A percentile compares a stretch with the other conserved stretches of the same genome.
Conservation (phyloP, 371 early-diverging fungal species). For the Mucor indicus region DNA sequence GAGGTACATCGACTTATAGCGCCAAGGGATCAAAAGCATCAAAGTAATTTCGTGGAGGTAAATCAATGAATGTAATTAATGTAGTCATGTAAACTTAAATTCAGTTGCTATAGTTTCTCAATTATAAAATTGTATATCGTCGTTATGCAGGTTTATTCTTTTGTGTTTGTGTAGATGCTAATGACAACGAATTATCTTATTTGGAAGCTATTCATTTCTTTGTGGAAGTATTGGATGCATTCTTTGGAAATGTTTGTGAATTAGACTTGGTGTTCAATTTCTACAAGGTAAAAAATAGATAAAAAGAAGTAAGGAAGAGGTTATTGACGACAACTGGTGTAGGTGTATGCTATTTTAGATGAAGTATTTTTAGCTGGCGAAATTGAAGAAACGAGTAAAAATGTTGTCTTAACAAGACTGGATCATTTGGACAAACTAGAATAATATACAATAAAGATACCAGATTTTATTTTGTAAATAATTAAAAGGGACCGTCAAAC, state of each 20-base stretch:
- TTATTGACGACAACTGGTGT: too few species aligned
- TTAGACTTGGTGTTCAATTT: constrained; percentile 97
- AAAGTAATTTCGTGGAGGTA: constrained; percentile 96
- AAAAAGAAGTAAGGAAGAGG: too few species aligned
- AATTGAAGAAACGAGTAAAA: constrained; percentile 95
- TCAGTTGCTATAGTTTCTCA: constrained; percentile 62
- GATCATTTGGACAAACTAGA: constrained; percentile 79
- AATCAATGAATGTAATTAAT: too few species aligned
- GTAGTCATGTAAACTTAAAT: too few species aligned
- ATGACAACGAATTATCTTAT: constrained; percentile 93
- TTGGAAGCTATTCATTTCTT: constrained; percentile 97
- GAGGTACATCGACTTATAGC: constrained; percentile 95
- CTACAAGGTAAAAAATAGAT: constrained; percentile 86
- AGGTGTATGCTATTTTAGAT: constrained; percentile 96
- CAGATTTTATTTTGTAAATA: too few species aligned
- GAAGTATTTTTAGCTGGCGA: constrained; percentile 98
- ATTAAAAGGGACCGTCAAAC: too few species aligned
- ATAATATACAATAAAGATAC: too few species aligned
- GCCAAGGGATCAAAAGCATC: constrained; percentile 93
- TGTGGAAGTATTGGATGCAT: constrained; percentile 96
- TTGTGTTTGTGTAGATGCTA: constrained; percentile 95
- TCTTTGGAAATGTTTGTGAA: constrained; percentile 98
- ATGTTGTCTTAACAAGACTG: constrained; percentile 67
- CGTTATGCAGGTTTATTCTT: constrained; percentile 97
- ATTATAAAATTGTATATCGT: constrained; percentile 95